phyloP scores from a whole-genome alignment of 2,329 filamentous ascomycete genomes.

The Macrophomina phaseolina region DNA sequence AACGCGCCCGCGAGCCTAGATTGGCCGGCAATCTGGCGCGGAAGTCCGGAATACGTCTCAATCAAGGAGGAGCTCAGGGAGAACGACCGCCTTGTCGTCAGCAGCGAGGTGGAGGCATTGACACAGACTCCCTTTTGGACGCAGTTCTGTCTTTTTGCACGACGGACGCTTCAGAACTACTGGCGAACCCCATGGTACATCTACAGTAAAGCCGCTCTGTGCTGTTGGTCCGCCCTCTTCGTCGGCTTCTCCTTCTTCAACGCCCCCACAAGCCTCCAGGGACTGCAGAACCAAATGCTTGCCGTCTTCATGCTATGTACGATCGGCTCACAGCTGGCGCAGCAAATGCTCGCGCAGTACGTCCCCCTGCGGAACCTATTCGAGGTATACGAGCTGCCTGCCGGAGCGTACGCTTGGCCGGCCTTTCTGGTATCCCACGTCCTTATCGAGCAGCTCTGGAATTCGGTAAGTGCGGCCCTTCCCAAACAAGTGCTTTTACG shows the following conservation, averaged over 20 bases:
- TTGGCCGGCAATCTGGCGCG: not conserved
- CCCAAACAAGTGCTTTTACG: too few relatives aligned
- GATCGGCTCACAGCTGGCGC: slow-evolving; percentile 54
- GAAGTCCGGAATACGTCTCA: not conserved
- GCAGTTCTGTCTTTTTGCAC: slow-evolving; percentile 27
- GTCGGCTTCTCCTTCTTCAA: slow-evolving; percentile 51
- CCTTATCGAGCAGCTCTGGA: slow-evolving; percentile 72
- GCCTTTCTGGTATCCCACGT: slow-evolving; percentile 75
- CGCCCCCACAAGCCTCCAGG: slow-evolving; percentile 43
- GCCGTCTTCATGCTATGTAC: slow-evolving; percentile 58
- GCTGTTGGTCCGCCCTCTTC: slow-evolving; percentile 45
- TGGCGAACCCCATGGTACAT: slow-evolving; percentile 54
- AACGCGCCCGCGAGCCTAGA: not conserved
- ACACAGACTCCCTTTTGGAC: slow-evolving; percentile 23
- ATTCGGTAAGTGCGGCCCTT: slow-evolving; percentile 55
- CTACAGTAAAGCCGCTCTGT: slow-evolving; percentile 44
- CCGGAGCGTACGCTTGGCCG: slow-evolving; percentile 76
- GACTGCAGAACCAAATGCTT: slow-evolving; percentile 54
- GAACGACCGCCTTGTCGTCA: not conserved
- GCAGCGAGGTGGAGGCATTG: not conserved
- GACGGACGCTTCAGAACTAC: slow-evolving; percentile 29
- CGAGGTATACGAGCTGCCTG: slow-evolving; percentile 65
- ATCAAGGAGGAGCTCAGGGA: not conserved
- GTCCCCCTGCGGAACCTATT: slow-evolving; percentile 64
- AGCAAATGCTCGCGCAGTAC: slow-evolving; percentile 66